Conservation (phyloP, 192 early-diverging fungal species). For the Umbelopsis sp. region DNA sequence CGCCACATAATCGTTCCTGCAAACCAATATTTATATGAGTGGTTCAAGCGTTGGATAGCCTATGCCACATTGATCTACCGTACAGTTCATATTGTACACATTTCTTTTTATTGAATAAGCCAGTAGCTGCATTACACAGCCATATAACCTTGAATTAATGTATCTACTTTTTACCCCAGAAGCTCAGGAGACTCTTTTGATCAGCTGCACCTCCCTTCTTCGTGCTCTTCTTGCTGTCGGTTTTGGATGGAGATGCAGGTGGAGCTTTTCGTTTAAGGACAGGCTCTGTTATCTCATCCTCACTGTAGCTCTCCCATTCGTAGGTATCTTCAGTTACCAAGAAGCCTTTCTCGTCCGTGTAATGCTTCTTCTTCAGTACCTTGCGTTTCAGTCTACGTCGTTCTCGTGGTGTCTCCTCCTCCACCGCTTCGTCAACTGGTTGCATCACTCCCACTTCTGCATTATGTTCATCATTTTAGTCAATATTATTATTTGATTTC, state of each 20-base stretch:
- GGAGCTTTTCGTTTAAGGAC: slow-evolving; percentile 6
- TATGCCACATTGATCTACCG: no score
- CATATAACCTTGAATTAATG: neutral
- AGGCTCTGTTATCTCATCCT: slow-evolving; percentile 2
- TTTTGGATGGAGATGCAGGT: neutral
- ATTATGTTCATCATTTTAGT: neutral
- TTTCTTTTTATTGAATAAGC: neutral
- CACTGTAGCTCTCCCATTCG: slow-evolving; percentile 21
- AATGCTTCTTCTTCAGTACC: slow-evolving; percentile 18
- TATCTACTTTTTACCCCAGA: slow-evolving; percentile 24
- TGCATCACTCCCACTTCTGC: neutral
- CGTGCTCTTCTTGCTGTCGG: neutral
- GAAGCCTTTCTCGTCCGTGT: slow-evolving; percentile 21
- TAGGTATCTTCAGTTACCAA: slow-evolving; percentile 20
- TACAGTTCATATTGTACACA: neutral
- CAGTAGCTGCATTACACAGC: no score
- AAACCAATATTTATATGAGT: no score
- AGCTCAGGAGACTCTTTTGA: slow-evolving; percentile 25
- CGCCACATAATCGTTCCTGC: no score
- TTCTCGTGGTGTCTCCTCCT: neutral
- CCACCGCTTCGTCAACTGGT: neutral
- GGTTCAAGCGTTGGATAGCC: no score
- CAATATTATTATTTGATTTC: neutral
- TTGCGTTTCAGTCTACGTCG: slow-evolving; percentile 16
- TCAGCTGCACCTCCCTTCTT: slow-evolving; percentile 6